These are phyloP conservation scores for Aspergillus japonicus DNA, from an alignment of 2,329 filamentous ascomycete genomes.

Conservation along the genomic window DNA sequence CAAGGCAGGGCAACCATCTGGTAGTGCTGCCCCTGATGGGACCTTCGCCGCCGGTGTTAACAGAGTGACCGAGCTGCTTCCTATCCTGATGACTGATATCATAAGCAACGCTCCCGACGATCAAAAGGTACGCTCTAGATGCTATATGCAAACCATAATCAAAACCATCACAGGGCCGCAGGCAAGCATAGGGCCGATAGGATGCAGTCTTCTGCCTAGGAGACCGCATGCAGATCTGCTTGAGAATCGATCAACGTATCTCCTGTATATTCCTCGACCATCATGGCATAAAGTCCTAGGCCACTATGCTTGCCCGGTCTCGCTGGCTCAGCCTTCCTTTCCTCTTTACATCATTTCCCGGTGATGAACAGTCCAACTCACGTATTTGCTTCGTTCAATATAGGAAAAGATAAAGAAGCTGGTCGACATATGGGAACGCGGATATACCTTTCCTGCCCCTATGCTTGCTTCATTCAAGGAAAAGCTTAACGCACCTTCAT, in stretches of 20 bases:
- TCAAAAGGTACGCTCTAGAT: conserved; percentile 83
- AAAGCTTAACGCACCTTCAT: conserved; percentile 64
- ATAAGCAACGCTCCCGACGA: conserved; percentile 82
- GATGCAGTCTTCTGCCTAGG: conserved; percentile 17
- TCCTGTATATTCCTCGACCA: conserved; percentile 24
- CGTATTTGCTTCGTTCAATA: conserved; percentile 47
- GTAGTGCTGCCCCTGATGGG: conserved; percentile 78
- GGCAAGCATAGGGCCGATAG: conserved; percentile 27
- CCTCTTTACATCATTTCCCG: conserved; percentile 17
- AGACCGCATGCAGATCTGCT: neutral
- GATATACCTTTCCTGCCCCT: conserved; percentile 78
- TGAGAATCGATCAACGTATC: conserved; percentile 28
- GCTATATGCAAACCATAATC: conserved; percentile 23
- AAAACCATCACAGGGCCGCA: conserved; percentile 32
- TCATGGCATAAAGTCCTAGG: conserved; percentile 25
- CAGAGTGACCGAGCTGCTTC: conserved; percentile 93
- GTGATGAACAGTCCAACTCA: conserved; percentile 49
- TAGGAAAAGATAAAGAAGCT: conserved; percentile 96
- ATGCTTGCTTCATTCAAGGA: conserved; percentile 83
- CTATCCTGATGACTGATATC: conserved; percentile 93
- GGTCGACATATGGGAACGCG: conserved; percentile 96
- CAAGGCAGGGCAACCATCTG: conserved; percentile 76
- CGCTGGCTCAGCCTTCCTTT: conserved; percentile 5
- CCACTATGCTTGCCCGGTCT: conserved; percentile 14
- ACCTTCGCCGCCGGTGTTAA: conserved; percentile 93